These are phyloP conservation scores for Cladophialophora bantiana DNA, from an alignment of 2,329 filamentous ascomycete species.

Conservation along the genomic window DNA sequence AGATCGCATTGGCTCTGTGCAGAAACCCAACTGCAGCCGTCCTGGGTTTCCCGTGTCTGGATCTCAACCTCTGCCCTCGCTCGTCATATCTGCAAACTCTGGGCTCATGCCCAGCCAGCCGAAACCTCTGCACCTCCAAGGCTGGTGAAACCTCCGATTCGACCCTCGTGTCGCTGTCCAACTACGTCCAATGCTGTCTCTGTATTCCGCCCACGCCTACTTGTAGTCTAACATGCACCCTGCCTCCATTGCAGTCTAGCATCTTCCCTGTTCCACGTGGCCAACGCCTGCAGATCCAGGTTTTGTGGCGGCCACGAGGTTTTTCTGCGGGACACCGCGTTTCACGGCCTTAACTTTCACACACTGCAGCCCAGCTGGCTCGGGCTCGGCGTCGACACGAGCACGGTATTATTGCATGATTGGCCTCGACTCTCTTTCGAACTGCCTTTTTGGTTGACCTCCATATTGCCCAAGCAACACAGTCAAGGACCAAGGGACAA, in stretches of 20 bases:
- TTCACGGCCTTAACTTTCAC: background rate
- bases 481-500: background rate
- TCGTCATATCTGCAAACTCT: background rate
- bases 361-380: slow-evolving; percentile 2
- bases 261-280: slow-evolving; percentile 19
- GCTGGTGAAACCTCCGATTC: slow-evolving; percentile 4
- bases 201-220: background rate
- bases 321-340: slow-evolving; percentile 8
- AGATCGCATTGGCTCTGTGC: background rate
- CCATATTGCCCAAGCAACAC: background rate
- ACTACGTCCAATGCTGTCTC: background rate
- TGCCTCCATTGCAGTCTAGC: background rate
- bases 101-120: background rate
- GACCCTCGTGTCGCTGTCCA: background rate
- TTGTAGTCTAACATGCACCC: background rate
- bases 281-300: slow-evolving; percentile 1
- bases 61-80: background rate
- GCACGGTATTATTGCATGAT: background rate
- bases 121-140: background rate
- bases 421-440: slow-evolving; percentile 1
- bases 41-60: background rate
- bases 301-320: slow-evolving; percentile 23
- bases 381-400: background rate
- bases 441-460: slow-evolving; percentile 1
- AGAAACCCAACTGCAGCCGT: background rate